A percentile compares a stretch with the other conserved stretches of the same genome.
Conservation (phyloP, 2,329 filamentous ascomycete species). For the Periglandula ipomoeae region DNA sequence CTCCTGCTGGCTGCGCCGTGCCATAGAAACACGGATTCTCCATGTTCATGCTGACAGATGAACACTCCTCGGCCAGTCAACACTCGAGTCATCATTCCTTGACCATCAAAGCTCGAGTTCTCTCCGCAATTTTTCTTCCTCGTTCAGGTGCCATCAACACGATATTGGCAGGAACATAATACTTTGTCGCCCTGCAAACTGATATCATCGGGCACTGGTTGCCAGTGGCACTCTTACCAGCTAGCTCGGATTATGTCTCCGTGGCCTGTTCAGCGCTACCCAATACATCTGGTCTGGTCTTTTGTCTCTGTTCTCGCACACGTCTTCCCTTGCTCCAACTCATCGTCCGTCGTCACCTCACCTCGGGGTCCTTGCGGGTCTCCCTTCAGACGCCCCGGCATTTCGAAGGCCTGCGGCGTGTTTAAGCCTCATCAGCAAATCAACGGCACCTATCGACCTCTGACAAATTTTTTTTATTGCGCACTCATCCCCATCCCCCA, state of each 20-base stretch:
- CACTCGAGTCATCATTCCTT: not conserved
- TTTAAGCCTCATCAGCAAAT: not conserved
- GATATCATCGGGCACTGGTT: not conserved
- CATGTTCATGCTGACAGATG: not conserved
- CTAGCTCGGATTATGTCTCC: not conserved
- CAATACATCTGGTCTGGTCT: not conserved
- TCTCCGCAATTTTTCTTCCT: not conserved
- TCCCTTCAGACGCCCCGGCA: not conserved
- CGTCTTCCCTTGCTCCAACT: not conserved
- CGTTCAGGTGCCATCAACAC: not conserved
- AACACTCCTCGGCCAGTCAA: not conserved
- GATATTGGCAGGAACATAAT: not conserved
- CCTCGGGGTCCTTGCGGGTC: constrained; percentile 1
- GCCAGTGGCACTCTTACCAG: not conserved
- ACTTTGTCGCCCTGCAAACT: not conserved
- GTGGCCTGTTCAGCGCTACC: not conserved
- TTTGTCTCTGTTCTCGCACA: not conserved
- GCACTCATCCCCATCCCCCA: constrained; percentile 1
- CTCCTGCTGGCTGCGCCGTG: not conserved
- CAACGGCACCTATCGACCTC: not conserved
- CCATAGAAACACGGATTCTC: constrained; percentile 1
- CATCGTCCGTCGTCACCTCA: not conserved
- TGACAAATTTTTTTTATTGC: not conserved
- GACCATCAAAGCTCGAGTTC: not conserved
- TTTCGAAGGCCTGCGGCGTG: not conserved